Percentiles rank a stretch among this genome's conserved stretches.
These are phyloP conservation scores for Closterium sp. DNA, from an alignment of 139 green algal species.

Conservation along the genomic window DNA sequence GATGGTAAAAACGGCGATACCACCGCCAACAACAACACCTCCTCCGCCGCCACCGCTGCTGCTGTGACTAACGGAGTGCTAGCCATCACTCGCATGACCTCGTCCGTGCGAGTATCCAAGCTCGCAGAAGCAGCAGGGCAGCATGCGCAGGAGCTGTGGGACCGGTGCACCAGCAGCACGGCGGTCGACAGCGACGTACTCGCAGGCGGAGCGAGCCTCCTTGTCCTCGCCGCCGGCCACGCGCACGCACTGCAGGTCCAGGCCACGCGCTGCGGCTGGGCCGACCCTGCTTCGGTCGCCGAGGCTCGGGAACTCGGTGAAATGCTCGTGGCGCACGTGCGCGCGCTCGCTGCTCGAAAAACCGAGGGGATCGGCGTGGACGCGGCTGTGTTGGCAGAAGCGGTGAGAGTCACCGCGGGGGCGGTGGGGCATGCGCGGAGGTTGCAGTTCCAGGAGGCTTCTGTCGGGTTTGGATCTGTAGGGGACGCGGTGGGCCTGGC, in stretches of 20 bases:
- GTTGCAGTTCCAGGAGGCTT: constrained; percentile 1
- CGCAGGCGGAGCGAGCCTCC: background rate
- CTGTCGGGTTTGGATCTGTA: background rate
- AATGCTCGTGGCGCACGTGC: background rate
- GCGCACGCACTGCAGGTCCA: background rate
- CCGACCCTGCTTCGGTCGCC: background rate
- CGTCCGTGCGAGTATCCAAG: background rate
- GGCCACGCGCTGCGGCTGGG: background rate
- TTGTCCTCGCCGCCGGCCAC: background rate
- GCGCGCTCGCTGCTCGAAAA: background rate
- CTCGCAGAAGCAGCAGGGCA: background rate
- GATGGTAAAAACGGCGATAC: background rate
- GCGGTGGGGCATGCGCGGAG: background rate
- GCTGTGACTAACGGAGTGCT: background rate
- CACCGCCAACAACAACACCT: background rate
- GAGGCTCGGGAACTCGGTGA: background rate
- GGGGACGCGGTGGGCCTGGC: background rate
- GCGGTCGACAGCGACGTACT: background rate
- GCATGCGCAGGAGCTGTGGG: constrained; percentile 3
- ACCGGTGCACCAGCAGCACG: background rate
- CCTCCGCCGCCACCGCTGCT: background rate
- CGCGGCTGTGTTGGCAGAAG: background rate
- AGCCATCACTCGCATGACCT: background rate
- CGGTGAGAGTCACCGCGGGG: background rate
- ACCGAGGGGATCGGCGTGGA: background rate